phyloP scores from a whole-genome alignment of 2,329 filamentous ascomycete species.

The Sclerotinia borealis region DNA sequence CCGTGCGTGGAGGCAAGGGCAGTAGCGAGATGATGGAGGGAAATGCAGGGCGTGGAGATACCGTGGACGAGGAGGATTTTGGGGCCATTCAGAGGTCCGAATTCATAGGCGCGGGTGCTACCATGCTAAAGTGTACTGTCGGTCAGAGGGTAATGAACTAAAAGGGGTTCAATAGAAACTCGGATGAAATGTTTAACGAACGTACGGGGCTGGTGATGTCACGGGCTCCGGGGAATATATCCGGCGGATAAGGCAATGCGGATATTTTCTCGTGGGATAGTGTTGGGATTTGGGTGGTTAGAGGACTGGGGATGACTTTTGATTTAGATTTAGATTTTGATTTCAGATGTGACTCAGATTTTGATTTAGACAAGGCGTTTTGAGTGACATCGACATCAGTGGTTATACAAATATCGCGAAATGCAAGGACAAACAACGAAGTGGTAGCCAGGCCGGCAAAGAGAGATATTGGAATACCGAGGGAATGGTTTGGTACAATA shows the following conservation, averaged over 20 bases:
- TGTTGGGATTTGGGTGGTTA: slow-evolving; percentile 19
- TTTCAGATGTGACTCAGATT: neutral
- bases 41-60: slow-evolving; percentile 71
- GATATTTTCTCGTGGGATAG: slow-evolving; percentile 32
- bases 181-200: neutral
- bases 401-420: neutral
- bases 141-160: neutral
- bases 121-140: slow-evolving; percentile 51
- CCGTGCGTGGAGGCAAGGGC: slow-evolving; percentile 54
- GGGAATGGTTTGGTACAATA: neutral
- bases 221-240: slow-evolving; percentile 62
- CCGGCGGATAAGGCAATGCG: slow-evolving; percentile 57
- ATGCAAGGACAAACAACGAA: neutral
- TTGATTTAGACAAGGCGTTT: neutral
- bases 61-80: slow-evolving; percentile 75
- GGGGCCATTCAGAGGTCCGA: slow-evolving; percentile 64
- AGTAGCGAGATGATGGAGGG: slow-evolving; percentile 60
- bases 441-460: neutral
- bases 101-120: slow-evolving; percentile 69
- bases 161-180: too few species aligned
- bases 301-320: slow-evolving; percentile 25
- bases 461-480: neutral
- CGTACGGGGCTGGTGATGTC: slow-evolving; percentile 54
- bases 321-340: neutral
- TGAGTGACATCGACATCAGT: neutral